Evolutionary conservation across 1,284 basidiomycete species (phyloP).

Genomic region (Pseudozyma sp.): DNA sequence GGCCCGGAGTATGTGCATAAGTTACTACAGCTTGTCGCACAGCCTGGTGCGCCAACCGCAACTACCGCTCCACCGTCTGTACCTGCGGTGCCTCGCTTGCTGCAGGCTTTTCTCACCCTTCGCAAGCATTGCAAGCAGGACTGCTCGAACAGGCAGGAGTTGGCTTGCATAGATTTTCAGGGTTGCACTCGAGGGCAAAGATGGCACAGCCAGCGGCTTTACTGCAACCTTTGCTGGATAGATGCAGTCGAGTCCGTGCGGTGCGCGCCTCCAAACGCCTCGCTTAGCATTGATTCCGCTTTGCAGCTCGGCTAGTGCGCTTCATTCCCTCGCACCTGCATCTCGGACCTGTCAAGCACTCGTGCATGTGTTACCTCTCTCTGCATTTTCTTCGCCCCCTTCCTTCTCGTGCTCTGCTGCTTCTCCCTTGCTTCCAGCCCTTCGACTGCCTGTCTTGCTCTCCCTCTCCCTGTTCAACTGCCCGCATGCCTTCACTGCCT

Average conservation of each 20-base stretch:
- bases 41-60: no score
- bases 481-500: slow-evolving; percentile 5
- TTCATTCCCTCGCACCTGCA: slow-evolving; percentile 50
- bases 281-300: slow-evolving; percentile 15
- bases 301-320: slow-evolving; percentile 38
- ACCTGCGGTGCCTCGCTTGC: no score
- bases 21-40: no score
- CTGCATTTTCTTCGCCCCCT: slow-evolving; percentile 4
- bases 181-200: not conserved
- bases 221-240: slow-evolving; percentile 5
- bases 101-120: no score
- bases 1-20: not conserved
- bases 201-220: no score
- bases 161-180: slow-evolving; percentile 6
- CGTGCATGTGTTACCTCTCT: slow-evolving; percentile 38
- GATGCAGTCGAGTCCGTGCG: not conserved
- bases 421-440: slow-evolving; percentile 16
- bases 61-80: no score
- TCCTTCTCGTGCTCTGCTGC: slow-evolving; percentile 8
- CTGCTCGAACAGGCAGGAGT: not conserved
- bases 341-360: slow-evolving; percentile 55
- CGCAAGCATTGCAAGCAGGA: no score
- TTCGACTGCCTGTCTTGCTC: not conserved
- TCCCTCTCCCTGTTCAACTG: not conserved
- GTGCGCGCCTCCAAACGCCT: not conserved